These are phyloP conservation scores for Fragaria iinumae DNA, from an alignment of 306 rosid genomes.

Conservation along the genomic window DNA sequence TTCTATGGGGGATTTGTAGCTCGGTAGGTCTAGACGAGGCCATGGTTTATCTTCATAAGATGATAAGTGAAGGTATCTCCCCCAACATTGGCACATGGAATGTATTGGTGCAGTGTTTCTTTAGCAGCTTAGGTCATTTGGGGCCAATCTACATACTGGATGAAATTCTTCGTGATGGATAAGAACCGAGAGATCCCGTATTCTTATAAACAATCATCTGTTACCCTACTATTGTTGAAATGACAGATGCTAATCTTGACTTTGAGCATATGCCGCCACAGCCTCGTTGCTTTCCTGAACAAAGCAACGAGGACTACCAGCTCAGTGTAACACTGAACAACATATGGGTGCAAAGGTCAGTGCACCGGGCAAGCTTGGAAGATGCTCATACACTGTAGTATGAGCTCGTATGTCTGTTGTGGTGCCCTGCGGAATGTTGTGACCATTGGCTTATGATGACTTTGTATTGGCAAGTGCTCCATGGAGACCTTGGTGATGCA, in stretches of 20 bases:
- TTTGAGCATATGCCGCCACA: not conserved
- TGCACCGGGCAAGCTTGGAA: not conserved
- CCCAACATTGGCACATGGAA: constrained; percentile 76
- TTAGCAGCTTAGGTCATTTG: constrained; percentile 71
- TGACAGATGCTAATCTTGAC: not conserved
- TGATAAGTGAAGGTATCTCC: constrained; percentile 53
- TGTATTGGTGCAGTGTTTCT: constrained; percentile 64
- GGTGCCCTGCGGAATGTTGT: not conserved
- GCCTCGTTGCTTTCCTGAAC: not conserved
- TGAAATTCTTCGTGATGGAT: constrained; percentile 49
- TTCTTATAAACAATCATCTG: constrained; percentile 1
- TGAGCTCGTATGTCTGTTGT: not conserved
- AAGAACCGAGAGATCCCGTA: constrained; percentile 11
- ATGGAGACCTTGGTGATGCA: constrained; percentile 3
- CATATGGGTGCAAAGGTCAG: not conserved
- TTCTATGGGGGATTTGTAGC: constrained; percentile 70
- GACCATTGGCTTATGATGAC: not conserved
- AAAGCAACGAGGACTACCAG: not conserved
- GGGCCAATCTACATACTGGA: constrained; percentile 76
- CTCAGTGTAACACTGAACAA: not conserved
- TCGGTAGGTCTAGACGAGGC: constrained; percentile 66
- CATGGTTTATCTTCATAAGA: constrained; percentile 54
- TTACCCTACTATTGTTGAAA: not conserved
- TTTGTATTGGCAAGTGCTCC: not conserved
- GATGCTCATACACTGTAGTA: not conserved